phyloP scores from a whole-genome alignment of 495 filamentous ascomycete species.

The Penicillium robsamsonii region DNA sequence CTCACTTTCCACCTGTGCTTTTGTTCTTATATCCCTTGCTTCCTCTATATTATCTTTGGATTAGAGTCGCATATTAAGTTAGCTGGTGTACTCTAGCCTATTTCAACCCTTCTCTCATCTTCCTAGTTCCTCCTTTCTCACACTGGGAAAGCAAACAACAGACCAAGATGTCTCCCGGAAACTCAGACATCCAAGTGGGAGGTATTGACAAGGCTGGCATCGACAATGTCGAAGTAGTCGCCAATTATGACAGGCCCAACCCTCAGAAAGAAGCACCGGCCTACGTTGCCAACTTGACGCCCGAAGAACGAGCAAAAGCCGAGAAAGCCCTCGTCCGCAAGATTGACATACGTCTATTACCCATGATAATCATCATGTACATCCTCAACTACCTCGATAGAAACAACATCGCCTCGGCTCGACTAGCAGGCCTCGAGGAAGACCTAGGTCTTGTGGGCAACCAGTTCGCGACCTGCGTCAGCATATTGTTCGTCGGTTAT shows the following conservation, averaged over 20 bases:
- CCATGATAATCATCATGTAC: conserved; percentile 69
- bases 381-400: conserved; percentile 82
- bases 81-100: background rate
- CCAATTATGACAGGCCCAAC: conserved; percentile 34
- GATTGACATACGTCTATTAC: conserved; percentile 61
- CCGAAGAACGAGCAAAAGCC: conserved; percentile 46
- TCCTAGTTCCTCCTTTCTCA: background rate
- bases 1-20: conserved; percentile 38
- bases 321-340: conserved; percentile 58
- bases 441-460: conserved; percentile 48
- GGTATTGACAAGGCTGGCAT: conserved; percentile 60
- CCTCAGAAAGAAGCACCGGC: conserved; percentile 45
- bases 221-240: conserved; percentile 51
- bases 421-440: conserved; percentile 51
- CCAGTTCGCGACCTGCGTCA: conserved; percentile 58
- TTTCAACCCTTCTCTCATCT: background rate
- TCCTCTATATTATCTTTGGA: conserved; percentile 11
- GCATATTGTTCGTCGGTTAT: conserved; percentile 73
- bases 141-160: background rate
- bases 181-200: conserved; percentile 21
- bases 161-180: conserved; percentile 27
- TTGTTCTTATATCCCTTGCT: conserved; percentile 17
- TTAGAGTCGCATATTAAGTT: background rate
- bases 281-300: conserved; percentile 48
- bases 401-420: conserved; percentile 54